These are phyloP conservation scores for Bassia scoparia DNA, from an alignment of 148 eudicot genomes.

Conservation along the genomic window DNA sequence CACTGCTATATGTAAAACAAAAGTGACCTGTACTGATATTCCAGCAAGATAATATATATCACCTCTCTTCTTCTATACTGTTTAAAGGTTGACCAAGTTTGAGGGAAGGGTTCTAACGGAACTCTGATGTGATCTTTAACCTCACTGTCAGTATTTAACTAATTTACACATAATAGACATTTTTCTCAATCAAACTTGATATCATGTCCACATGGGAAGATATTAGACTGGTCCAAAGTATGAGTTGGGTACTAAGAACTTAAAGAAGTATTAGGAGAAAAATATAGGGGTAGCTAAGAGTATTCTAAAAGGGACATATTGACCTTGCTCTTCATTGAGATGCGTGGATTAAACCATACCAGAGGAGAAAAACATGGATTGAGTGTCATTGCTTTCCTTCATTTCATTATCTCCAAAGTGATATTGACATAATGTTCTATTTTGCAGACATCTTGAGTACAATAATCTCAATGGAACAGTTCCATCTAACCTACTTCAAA, in stretches of 20 bases:
- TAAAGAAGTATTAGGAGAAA: neutral
- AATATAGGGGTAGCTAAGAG: slow-evolving; percentile 1
- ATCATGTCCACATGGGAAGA: slow-evolving; percentile 19
- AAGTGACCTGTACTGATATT: neutral
- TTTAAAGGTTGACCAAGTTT: slow-evolving; percentile 1
- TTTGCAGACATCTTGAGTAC: slow-evolving; percentile 68
- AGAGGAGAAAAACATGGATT: slow-evolving; percentile 4
- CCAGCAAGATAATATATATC: neutral
- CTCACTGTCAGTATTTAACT: neutral
- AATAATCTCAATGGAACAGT: slow-evolving; percentile 68
- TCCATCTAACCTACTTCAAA: slow-evolving; percentile 51
- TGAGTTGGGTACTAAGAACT: slow-evolving; percentile 20
- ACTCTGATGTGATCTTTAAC: neutral
- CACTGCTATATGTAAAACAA: neutral
- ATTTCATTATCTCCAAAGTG: neutral
- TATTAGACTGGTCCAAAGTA: slow-evolving; percentile 12
- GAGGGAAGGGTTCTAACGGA: neutral
- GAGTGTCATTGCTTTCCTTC: neutral
- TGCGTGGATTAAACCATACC: neutral
- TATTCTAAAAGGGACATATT: neutral
- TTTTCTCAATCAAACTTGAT: slow-evolving; percentile 8
- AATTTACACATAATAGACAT: neutral
- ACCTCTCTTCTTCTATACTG: neutral
- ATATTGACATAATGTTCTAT: neutral
- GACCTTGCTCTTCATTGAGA: slow-evolving; percentile 6